A percentile compares a stretch with the other conserved stretches of the same genome.
phyloP scores from a whole-genome alignment of 352 stramenopile genomes.

The Phytopythium montanum region DNA sequence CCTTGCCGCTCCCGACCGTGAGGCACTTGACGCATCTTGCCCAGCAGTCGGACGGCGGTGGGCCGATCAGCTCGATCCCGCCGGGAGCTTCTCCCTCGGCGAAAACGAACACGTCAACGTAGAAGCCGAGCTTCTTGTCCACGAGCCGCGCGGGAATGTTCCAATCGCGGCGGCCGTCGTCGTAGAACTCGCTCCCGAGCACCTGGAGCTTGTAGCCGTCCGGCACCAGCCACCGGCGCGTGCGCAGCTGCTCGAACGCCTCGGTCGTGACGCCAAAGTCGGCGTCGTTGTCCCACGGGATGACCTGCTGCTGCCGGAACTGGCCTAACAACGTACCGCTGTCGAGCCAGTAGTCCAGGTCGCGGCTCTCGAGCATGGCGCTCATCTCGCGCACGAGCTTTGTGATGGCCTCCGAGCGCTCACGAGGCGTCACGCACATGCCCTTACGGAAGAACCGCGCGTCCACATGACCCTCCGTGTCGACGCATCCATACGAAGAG shows the following conservation, averaged over 20 bases:
- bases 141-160: slow-evolving; percentile 57
- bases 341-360: slow-evolving; percentile 69
- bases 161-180: slow-evolving; percentile 31
- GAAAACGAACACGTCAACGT: slow-evolving; percentile 67
- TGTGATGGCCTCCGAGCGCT: slow-evolving; percentile 37
- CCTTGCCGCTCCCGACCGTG: slow-evolving; percentile 17
- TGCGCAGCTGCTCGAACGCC: slow-evolving; percentile 36
- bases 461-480: slow-evolving; percentile 41
- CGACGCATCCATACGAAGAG: slow-evolving; percentile 22
- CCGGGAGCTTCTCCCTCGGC: slow-evolving; percentile 22
- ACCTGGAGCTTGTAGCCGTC: slow-evolving; percentile 47
- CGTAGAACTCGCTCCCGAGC: slow-evolving; percentile 34
- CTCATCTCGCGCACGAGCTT: slow-evolving; percentile 38
- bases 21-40: slow-evolving; percentile 45
- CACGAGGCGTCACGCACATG: slow-evolving; percentile 30
- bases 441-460: slow-evolving; percentile 25
- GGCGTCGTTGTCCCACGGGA: slow-evolving; percentile 49
- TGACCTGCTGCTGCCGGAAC: slow-evolving; percentile 42
- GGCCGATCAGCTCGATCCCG: slow-evolving; percentile 30
- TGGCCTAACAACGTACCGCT: slow-evolving; percentile 57
- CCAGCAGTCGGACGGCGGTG: slow-evolving; percentile 37
- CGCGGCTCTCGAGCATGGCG: slow-evolving; percentile 27
- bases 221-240: slow-evolving; percentile 20
- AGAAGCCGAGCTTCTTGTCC: slow-evolving; percentile 56
- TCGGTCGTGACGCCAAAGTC: slow-evolving; percentile 49